Evolutionary conservation across 73 alveolate genomes (phyloP), one percentile per base, ranked within the genome.

Genomic region (Halteria grandinella): DNA sequence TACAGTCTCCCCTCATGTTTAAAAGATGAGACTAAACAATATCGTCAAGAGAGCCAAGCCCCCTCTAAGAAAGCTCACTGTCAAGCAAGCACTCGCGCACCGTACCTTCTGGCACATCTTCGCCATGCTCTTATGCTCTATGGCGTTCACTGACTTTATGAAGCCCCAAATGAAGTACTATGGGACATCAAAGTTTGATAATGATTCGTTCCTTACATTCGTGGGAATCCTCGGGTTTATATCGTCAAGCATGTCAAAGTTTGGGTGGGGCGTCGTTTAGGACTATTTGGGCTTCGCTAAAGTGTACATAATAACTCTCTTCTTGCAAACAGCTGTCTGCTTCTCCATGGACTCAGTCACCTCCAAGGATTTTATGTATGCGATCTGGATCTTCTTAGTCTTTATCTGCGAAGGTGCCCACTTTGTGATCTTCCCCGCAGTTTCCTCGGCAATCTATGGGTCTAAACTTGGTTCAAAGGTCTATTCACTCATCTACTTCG

Each of bases 381-480:
- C 43, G 10, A 37, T 60, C 10, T 60, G 77, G 77, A 60, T 60
- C 20, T 12, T 60, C 14, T 15, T 60, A 1, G 43, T 33, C 41
- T 60, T 60, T 40, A 20, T 60, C 2, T 60, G 77, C 28, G 77
- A 60, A 60, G 77, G 77, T 40, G 77, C 59, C 27, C 59, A 60
- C 12, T 60, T 36, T 25, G 79, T 44, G 28, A 39, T 64, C 32
- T 64, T 64, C 34, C 79, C 79, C 28, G 63, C 79, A 1, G 24
- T 44, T 23, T 45, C 63, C 15, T 64, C 60, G 10, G 52, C 40
- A 15, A 64, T 44, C 57, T 64, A 41, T 28, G 79, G 79, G 36
- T 25, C 60, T 0, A 17, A 59, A 5, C 28, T 41, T 4, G 79
- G 64, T 10, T 1, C 79, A 5, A 41, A 27, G 44, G 21, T 64